Base-by-base conservation (phyloP, 2,329 filamentous ascomycete species). In the Ramularia endophylla region DNA sequence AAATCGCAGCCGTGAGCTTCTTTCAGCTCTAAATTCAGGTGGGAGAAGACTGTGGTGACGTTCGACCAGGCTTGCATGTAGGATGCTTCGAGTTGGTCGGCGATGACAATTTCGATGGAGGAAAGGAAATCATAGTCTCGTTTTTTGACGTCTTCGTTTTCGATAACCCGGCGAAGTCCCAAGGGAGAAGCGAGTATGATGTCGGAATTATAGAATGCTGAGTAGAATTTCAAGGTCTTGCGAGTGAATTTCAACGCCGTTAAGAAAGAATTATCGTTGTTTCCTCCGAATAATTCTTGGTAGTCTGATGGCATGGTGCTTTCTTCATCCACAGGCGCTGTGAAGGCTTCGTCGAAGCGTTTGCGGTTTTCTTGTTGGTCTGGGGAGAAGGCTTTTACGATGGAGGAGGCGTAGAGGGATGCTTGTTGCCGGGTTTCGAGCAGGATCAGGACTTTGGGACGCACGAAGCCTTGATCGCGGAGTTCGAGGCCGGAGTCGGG, bases 11-110 rank as follows among this genome's bases (percentile, higher is more conserved):
- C 89, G 63, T 95, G 89, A 1, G 87, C 78, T 19, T 60, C 56
- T 58, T 83, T 87, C 27, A 92, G 90, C 56, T 94, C 87, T 16
- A 85, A 73, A 62, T 98, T 98, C 48, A 98, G 76, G 62, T 95
- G 87, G 48, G 87, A 81, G 58, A 97, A 89, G 55, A 95, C 85
- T 61, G 85, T 86, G 62, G 94, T 86, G 46, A 95, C 78, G 60
- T 98, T 90, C 58, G 95, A 88, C 89, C 90, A 97, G 63, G 95
- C 97, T 64, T 98, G 92, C 88, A 95, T 95, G 7, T 94, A 77
- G 30, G 95, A 77, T 0, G 88, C 88, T 64, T 97, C 89, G 9
- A 87, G 84, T 65, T 97, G 89, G 62, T 98, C 92, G 46, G 95
- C 74, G 34, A 97, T 74, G 22, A 92, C 81, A 38, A 98, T 66